Conservation (phyloP, 1,284 basidiomycete species). For the Stygiomarasmius scandens region DNA sequence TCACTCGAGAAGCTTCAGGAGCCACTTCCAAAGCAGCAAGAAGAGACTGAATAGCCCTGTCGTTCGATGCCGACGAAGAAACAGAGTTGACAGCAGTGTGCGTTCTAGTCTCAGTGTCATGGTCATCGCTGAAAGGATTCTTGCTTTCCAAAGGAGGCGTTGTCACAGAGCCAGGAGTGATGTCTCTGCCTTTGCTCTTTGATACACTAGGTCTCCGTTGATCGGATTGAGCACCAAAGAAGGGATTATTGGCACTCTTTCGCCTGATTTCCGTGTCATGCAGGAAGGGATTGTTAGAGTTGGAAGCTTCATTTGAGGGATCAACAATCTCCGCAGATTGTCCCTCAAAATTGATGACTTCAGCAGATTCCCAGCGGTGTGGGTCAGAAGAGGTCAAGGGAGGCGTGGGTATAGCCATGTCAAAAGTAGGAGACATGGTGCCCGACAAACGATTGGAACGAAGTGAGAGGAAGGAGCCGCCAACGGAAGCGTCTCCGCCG, state of each 20-base stretch:
- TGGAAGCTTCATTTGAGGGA: conserved; percentile 1
- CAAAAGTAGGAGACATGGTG: conserved; percentile 51
- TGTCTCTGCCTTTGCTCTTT: conserved; percentile 26
- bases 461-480: conserved; percentile 54
- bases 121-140: conserved; percentile 22
- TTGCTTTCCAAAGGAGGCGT: conserved; percentile 40
- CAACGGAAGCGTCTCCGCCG: conserved; percentile 48
- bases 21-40: conserved; percentile 61
- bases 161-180: conserved; percentile 27
- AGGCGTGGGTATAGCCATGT: conserved; percentile 63
- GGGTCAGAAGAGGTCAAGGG: conserved; percentile 46
- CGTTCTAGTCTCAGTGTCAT: conserved; percentile 14
- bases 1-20: conserved; percentile 45
- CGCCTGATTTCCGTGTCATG: conserved; percentile 33
- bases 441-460: conserved; percentile 37
- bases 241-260: conserved; percentile 58
- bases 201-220: conserved; percentile 15
- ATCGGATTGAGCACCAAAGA: conserved; percentile 56
- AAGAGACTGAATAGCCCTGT: conserved; percentile 59
- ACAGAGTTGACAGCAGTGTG: conserved; percentile 31
- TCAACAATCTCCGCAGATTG: conserved; percentile 28
- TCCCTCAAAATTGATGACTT: conserved; percentile 55
- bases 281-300: conserved; percentile 45
- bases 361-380: conserved; percentile 73
- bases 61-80: conserved; percentile 40